Percentiles rank a stretch among this genome's conserved stretches.
phyloP scores from a whole-genome alignment of 371 early-diverging fungal species.

The Mortierella sp. region DNA sequence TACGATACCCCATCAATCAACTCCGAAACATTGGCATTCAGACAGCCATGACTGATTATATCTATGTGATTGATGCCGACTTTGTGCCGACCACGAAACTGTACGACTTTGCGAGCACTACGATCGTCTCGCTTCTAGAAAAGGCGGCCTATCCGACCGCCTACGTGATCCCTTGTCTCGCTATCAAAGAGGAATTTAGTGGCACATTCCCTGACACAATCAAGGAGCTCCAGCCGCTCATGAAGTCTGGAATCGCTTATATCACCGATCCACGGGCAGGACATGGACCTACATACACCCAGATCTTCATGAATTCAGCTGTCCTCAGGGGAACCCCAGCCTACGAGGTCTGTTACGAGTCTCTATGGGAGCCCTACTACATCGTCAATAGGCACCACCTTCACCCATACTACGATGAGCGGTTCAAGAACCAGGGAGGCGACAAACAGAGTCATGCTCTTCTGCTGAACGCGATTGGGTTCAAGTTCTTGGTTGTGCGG shows the following conservation, averaged over 20 bases:
- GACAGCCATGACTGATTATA: constrained; percentile 64
- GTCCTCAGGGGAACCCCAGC: constrained; percentile 48
- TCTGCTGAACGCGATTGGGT: constrained; percentile 71
- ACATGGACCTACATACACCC: constrained; percentile 70
- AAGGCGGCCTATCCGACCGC: constrained; percentile 55
- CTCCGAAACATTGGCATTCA: constrained; percentile 72
- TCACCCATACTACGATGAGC: constrained; percentile 71
- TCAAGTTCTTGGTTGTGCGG: constrained; percentile 65
- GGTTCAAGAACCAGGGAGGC: constrained; percentile 77
- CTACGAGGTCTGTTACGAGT: constrained; percentile 78
- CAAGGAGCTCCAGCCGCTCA: constrained; percentile 61
- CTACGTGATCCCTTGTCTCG: constrained; percentile 72
- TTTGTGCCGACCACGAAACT: constrained; percentile 68
- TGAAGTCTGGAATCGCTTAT: constrained; percentile 63
- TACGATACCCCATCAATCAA: constrained; percentile 76
- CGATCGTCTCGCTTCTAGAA: constrained; percentile 51
- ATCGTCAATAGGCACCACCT: constrained; percentile 59
- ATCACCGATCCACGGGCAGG: constrained; percentile 77
- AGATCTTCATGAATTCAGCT: constrained; percentile 56
- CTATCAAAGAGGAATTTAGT: constrained; percentile 61
- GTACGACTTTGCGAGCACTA: constrained; percentile 54
- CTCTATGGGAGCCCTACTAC: constrained; percentile 82
- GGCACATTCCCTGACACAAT: constrained; percentile 60
- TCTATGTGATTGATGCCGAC: constrained; percentile 76
- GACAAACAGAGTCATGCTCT: constrained; percentile 79